Percentiles rank a stretch among this genome's conserved stretches.
Conservation (phyloP, 176 grass and related monocot species). For the Rhynchospora tenuis region DNA sequence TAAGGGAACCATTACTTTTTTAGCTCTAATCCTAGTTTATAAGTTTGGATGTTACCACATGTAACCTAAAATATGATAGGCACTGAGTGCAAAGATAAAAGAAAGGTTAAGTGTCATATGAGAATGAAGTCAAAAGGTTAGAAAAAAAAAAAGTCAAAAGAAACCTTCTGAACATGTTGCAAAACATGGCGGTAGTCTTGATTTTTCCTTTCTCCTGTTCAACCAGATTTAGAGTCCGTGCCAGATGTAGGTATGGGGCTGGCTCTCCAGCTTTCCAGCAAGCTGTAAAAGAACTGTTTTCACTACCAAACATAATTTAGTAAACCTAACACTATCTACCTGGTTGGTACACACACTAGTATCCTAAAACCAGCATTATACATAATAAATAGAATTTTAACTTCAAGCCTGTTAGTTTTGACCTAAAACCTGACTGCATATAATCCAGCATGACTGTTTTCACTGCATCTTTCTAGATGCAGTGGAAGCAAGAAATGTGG, state of each 20-base stretch:
- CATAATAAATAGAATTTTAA: background rate
- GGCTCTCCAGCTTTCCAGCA: slow-evolving; percentile 93
- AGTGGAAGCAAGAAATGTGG: background rate
- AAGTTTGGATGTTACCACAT: background rate
- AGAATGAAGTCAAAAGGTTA: slow-evolving; percentile 21
- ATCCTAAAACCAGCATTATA: slow-evolving; percentile 24
- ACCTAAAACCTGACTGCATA: background rate
- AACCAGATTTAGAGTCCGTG: slow-evolving; percentile 80
- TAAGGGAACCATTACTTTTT: background rate
- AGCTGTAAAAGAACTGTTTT: slow-evolving; percentile 63
- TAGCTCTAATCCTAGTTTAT: background rate
- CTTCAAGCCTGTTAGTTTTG: background rate
- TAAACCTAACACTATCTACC: background rate
- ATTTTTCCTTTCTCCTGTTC: slow-evolving; percentile 96
- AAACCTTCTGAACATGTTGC: slow-evolving; percentile 96
- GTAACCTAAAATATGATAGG: background rate
- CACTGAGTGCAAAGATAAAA: slow-evolving; percentile 2
- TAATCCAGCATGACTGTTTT: background rate
- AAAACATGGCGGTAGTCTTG: slow-evolving; percentile 70
- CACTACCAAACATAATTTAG: slow-evolving; percentile 27
- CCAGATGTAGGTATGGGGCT: slow-evolving; percentile 92
- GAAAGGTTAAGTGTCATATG: background rate
- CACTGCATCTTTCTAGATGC: background rate
- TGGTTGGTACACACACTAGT: background rate
- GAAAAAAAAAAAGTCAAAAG: slow-evolving; percentile 17